Conservation (phyloP, 2,329 filamentous ascomycete species). For the Sporothrix pseudoabietina region DNA sequence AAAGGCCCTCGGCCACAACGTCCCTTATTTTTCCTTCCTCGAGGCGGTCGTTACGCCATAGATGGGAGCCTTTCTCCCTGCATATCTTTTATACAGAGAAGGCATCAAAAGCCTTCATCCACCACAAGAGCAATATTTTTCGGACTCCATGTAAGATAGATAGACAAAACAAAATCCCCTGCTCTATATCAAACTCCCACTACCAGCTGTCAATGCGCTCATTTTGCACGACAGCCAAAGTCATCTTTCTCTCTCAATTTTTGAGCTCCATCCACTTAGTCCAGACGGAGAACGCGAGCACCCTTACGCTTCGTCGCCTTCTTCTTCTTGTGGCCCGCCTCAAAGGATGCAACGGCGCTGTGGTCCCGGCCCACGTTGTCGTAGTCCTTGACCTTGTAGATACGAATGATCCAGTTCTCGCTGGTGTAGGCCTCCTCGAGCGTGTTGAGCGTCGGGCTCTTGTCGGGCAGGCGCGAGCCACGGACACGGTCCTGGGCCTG, state of each 20-base stretch:
- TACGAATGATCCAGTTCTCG: conserved; percentile 99
- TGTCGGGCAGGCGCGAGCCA: conserved; percentile 74
- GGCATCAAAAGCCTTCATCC: background rate
- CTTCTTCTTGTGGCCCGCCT: conserved; percentile 83
- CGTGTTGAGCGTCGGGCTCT: conserved; percentile 81
- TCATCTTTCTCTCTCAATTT: background rate
- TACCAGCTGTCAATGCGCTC: background rate
- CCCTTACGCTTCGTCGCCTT: conserved; percentile 71
- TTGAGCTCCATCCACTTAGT: conserved; percentile 47
- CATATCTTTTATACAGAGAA: conserved; percentile 18
- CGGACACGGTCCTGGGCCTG: conserved; percentile 91
- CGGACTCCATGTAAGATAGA: conserved; percentile 11
- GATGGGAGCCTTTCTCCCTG: background rate
- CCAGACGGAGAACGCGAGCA: conserved; percentile 70
- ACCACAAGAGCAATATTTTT: background rate
- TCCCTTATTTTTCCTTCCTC: background rate
- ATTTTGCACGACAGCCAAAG: background rate
- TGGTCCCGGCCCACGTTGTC: conserved; percentile 95
- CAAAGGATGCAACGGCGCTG: conserved; percentile 66
- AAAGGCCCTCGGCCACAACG: background rate
- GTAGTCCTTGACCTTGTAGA: conserved; percentile 99
- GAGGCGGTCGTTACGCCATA: background rate
- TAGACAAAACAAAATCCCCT: conserved; percentile 1
- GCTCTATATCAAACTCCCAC: background rate
- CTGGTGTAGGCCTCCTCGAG: conserved; percentile 97